phyloP scores from a whole-genome alignment of 1,139 yeast species.

The Candida albicans region DNA sequence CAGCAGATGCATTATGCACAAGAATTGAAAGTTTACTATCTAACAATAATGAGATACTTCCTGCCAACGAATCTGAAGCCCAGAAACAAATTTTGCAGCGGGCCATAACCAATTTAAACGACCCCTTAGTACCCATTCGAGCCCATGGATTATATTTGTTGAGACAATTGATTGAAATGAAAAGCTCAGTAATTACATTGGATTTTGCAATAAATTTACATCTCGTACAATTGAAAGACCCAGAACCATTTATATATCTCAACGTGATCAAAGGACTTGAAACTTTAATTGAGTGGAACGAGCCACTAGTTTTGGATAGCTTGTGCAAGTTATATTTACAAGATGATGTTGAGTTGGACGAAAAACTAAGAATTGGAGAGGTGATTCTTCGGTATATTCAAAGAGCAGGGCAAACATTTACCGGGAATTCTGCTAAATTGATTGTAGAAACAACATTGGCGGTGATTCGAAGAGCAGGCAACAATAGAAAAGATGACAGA shows the following conservation, averaged over 20 bases:
- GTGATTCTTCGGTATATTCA: slow-evolving; percentile 64
- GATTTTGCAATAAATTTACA: slow-evolving; percentile 62
- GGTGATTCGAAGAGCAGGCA: slow-evolving; percentile 34
- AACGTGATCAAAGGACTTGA: slow-evolving; percentile 81
- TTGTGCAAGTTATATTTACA: slow-evolving; percentile 45
- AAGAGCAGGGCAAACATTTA: slow-evolving; percentile 45
- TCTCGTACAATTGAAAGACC: slow-evolving; percentile 64
- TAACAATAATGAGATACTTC: slow-evolving; percentile 22
- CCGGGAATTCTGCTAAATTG: slow-evolving; percentile 34
- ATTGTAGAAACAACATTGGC: slow-evolving; percentile 35
- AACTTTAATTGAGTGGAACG: slow-evolving; percentile 50
- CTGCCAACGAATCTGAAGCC: slow-evolving; percentile 17
- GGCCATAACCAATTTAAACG: slow-evolving; percentile 69
- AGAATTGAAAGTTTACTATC: slow-evolving; percentile 31
- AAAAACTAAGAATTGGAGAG: slow-evolving; percentile 75
- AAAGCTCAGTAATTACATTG: slow-evolving; percentile 51
- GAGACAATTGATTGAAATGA: slow-evolving; percentile 53
- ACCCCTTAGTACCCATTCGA: slow-evolving; percentile 77
- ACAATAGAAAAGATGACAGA: slow-evolving; percentile 48
- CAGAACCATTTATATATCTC: slow-evolving; percentile 83
- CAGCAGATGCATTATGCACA: slow-evolving; percentile 28
- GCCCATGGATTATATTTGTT: slow-evolving; percentile 81
- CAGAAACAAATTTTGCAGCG: slow-evolving; percentile 35
- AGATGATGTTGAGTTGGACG: slow-evolving; percentile 48
- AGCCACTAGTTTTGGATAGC: slow-evolving; percentile 36